Evolutionary conservation across 192 early-diverging fungal genomes (phyloP).

Genomic region (Umbelopsis sp.): DNA sequence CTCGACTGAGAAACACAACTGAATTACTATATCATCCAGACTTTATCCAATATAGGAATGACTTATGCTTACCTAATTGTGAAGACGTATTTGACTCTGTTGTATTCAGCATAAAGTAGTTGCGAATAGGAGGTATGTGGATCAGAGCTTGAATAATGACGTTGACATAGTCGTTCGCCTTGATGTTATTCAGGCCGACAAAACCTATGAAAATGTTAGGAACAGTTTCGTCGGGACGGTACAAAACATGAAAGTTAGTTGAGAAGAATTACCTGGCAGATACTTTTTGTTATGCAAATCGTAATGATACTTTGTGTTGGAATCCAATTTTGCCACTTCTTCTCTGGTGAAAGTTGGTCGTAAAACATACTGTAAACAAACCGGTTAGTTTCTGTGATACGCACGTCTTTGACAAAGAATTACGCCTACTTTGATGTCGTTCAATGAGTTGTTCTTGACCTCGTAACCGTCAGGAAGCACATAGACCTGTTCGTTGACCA

Average conservation of each 20-base stretch:
- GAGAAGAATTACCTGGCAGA: constrained; percentile 61
- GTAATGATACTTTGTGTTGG: constrained; percentile 55
- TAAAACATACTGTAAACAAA: constrained; percentile 68
- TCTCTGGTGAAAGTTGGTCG: constrained; percentile 75
- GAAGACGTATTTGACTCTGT: constrained; percentile 46
- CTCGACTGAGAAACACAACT: constrained; percentile 50
- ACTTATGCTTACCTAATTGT: constrained; percentile 47
- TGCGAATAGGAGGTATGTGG: constrained; percentile 84
- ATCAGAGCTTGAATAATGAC: constrained; percentile 86
- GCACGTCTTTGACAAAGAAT: not conserved
- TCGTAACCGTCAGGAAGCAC: constrained; percentile 95
- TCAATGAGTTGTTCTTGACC: constrained; percentile 80
- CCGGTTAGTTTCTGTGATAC: not conserved
- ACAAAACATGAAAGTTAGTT: not conserved
- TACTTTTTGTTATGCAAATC: constrained; percentile 89
- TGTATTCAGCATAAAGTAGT: constrained; percentile 75
- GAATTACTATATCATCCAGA: not conserved
- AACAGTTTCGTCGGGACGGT: not conserved
- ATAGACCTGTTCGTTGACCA: constrained; percentile 61
- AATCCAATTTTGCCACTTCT: constrained; percentile 73
- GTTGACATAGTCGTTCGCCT: constrained; percentile 94
- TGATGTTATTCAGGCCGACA: constrained; percentile 93
- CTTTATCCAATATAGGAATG: not conserved
- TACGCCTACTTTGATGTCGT: constrained; percentile 83
- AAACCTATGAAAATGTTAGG: constrained; percentile 57